Conservation (phyloP, 2,329 filamentous ascomycete species). For the Metarhizium humberi region DNA sequence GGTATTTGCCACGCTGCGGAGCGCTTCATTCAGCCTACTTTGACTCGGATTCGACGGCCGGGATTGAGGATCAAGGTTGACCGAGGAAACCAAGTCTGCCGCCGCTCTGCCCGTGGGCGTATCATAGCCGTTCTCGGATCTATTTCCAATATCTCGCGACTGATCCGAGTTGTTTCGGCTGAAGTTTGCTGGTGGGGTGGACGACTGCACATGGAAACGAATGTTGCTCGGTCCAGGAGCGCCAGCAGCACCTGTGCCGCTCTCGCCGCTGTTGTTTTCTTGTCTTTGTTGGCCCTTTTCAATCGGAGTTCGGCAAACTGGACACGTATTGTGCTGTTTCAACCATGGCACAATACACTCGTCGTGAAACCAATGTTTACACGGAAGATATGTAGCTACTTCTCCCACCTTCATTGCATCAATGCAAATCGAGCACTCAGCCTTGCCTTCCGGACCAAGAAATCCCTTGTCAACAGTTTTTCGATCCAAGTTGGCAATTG, state of each 20-base stretch:
- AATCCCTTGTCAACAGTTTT: constrained; percentile 61
- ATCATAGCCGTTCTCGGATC: not conserved
- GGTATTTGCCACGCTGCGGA: constrained; percentile 19
- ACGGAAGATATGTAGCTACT: constrained; percentile 70
- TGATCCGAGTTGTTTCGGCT: constrained; percentile 2
- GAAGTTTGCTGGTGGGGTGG: not conserved
- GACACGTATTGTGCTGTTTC: constrained; percentile 85
- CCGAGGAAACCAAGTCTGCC: constrained; percentile 10
- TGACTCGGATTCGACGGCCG: constrained; percentile 14
- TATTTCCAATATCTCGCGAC: not conserved
- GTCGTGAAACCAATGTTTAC: constrained; percentile 89
- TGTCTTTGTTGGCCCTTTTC: constrained; percentile 24
- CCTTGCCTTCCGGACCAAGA: constrained; percentile 55
- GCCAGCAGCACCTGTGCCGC: not conserved
- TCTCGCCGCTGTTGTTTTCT: constrained; percentile 6
- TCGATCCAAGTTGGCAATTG: constrained; percentile 65
- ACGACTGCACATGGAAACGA: not conserved
- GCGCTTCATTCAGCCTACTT: constrained; percentile 17
- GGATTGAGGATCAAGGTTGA: constrained; percentile 16
- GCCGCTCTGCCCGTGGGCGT: constrained; percentile 5
- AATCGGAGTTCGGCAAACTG: constrained; percentile 60
- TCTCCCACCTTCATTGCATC: constrained; percentile 67
- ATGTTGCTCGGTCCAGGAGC: not conserved
- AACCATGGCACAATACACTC: constrained; percentile 78
- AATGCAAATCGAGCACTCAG: constrained; percentile 93